Conservation (phyloP, 2,329 filamentous ascomycete genomes). For the Apiospora aurea region DNA sequence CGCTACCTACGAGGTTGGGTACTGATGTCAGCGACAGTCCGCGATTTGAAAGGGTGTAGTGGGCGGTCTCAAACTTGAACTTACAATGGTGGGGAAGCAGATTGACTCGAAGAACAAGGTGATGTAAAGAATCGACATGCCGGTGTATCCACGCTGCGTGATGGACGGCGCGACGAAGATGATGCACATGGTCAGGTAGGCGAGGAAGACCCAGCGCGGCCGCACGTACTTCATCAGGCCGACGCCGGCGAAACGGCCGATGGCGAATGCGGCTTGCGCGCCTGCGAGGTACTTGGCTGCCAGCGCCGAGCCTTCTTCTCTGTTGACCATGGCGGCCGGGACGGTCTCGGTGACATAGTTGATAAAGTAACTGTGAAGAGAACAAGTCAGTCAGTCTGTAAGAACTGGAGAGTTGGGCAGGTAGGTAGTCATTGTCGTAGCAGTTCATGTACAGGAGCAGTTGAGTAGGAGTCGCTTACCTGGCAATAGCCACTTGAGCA, state of each 20-base stretch:
- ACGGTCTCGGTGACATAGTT: constrained; percentile 73
- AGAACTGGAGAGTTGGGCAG: constrained; percentile 43
- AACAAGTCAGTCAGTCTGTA: constrained; percentile 36
- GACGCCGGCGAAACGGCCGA: constrained; percentile 74
- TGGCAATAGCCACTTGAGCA: constrained; percentile 70
- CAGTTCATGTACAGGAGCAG: constrained; percentile 45
- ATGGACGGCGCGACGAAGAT: constrained; percentile 64
- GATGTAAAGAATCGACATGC: constrained; percentile 69
- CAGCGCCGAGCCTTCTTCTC: constrained; percentile 46
- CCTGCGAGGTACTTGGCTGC: constrained; percentile 76
- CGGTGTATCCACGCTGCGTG: constrained; percentile 53
- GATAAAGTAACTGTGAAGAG: constrained; percentile 65
- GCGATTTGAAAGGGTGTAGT: no score
- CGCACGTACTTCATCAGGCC: constrained; percentile 70
- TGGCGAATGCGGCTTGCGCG: constrained; percentile 75
- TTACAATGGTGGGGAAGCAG: constrained; percentile 78
- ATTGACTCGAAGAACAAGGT: constrained; percentile 82
- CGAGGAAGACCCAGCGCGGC: constrained; percentile 72
- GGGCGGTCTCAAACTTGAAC: not conserved
- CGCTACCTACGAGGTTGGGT: constrained; percentile 52
- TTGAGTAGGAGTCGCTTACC: constrained; percentile 55
- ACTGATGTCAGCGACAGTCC: not conserved
- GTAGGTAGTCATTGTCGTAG: constrained; percentile 26
- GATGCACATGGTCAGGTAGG: constrained; percentile 69
- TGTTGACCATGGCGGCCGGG: constrained; percentile 48